Evolutionary conservation across 352 stramenopile species (phyloP), one percentile per base, ranked within the genome.

Genomic region (Bremia lactucae): DNA sequence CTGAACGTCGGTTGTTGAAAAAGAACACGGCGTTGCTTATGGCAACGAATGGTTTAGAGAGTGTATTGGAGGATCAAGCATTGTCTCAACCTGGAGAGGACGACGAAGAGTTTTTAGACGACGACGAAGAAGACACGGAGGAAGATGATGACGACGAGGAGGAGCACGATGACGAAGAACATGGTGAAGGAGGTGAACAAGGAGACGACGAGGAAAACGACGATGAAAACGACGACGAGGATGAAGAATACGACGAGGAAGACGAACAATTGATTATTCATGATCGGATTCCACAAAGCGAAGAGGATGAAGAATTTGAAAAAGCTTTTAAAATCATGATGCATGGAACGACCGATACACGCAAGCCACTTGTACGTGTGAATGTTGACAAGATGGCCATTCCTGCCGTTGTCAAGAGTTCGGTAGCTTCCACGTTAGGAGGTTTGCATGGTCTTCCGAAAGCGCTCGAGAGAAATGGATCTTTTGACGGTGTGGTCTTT

Each of bases 301-400:
- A 85, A 37, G 82, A 94, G 46, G 82, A 94, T 58, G 79, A 91
- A 2, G 76, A 77, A 33, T 94, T 94, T 42, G 80, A 93, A 47
- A 87, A 87, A 51, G 80, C 79, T 9, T 94, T 89, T 54, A 87
- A 83, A 52, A 59, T 68, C 3, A 87, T 94, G 70, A 89, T 94
- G 71, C 73, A 87, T 26, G 64, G 65, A 9, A 68, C 62, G 8
- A 46, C 54, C 1, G 80, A 93, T 19, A 51, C 71, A 8, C 59
- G 77, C 4, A 93, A 90, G 58, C 57, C 64, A 15, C 43, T 62
- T 0, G 60, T 58, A 0, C 69, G 75, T 9, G 74, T 90, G 21
- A 91, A 85, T 35, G 79, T 84, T 23, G 82, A 94, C 64, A 94
- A 92, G 52, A 89, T 92, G 77, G 79, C 72, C 8, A 88, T 90